Evolutionary conservation across 2,329 filamentous ascomycete genomes (phyloP).

Genomic region (Herpotrichia juniperi): DNA sequence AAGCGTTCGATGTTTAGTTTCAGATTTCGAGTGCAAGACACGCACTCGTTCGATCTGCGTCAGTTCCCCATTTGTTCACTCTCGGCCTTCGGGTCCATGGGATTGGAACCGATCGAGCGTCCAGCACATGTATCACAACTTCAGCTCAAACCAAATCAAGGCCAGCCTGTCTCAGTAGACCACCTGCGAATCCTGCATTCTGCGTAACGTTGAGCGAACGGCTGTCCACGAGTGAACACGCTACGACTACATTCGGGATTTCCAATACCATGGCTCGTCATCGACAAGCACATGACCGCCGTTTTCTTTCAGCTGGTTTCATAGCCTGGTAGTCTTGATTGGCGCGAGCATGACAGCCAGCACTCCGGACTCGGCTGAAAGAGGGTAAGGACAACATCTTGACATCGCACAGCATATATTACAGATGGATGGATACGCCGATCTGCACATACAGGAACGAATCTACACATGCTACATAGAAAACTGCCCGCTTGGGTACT

Average conservation of each 20-base stretch:
- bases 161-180: not conserved
- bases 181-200: not conserved
- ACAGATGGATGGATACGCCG: not conserved
- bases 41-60: conserved; percentile 5
- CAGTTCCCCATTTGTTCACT: not conserved
- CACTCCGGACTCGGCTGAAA: not conserved
- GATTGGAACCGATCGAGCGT: not conserved
- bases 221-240: conserved; percentile 4
- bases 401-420: not conserved
- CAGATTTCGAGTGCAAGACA: conserved; percentile 16
- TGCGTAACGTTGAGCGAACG: conserved; percentile 10
- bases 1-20: conserved; percentile 8
- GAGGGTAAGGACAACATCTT: not conserved
- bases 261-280: conserved; percentile 11
- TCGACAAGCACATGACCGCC: not conserved
- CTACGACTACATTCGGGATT: conserved; percentile 11
- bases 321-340: not conserved
- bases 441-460: not conserved
- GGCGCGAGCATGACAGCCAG: not conserved
- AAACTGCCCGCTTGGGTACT: not conserved
- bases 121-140: not conserved
- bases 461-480: not conserved
- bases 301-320: not conserved
- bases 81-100: not conserved
- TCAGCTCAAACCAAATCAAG: not conserved